These are phyloP conservation scores for Micromonas pusilla DNA, from an alignment of 139 green algal genomes.

Conservation along the genomic window DNA sequence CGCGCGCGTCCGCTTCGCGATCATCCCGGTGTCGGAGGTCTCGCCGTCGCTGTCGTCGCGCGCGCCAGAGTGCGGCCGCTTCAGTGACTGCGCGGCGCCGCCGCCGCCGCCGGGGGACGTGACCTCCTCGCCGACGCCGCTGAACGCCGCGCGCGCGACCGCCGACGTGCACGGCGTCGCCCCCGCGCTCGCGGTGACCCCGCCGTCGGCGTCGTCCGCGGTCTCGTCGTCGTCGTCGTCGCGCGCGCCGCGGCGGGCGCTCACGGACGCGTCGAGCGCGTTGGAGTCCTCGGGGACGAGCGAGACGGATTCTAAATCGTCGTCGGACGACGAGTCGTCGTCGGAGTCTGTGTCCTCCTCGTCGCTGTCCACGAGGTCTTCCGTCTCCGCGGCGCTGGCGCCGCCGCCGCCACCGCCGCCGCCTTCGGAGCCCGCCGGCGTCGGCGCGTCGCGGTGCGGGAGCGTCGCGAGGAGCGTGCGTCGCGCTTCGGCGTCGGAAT, in stretches of 20 bases:
- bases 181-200: no score
- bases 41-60: neutral
- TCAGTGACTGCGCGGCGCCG: neutral
- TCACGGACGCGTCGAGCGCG: neutral
- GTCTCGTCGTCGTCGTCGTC: no score
- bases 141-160: no score
- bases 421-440: neutral
- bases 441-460: neutral
- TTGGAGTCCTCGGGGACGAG: neutral
- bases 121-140: neutral
- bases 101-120: neutral
- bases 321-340: neutral
- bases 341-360: neutral
- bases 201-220: neutral
- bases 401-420: no score
- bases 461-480: neutral
- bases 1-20: neutral
- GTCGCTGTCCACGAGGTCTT: neutral
- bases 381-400: neutral
- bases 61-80: no score
- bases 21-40: neutral
- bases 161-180: neutral
- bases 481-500: no score
- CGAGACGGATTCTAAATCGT: neutral
- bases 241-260: no score